A percentile compares a stretch with the other conserved stretches of the same genome.
Conservation (phyloP, 352 stramenopile genomes). For the Phytophthora nicotianae region DNA sequence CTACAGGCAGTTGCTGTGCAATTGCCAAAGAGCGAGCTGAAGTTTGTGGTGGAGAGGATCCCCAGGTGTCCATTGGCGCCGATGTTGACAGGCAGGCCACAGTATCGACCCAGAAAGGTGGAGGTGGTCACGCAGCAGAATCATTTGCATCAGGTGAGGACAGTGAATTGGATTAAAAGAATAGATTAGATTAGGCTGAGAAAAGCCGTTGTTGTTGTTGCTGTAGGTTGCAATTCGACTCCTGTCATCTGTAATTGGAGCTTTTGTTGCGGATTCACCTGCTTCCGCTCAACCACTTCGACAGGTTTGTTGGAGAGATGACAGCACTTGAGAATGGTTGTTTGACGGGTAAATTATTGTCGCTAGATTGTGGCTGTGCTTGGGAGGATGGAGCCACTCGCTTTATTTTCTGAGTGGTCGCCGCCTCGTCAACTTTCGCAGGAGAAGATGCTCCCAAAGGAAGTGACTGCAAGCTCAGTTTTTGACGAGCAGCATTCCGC, state of each 20-base stretch:
- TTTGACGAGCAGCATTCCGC: slow-evolving; percentile 62
- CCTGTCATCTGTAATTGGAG: slow-evolving; percentile 56
- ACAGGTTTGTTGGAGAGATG: slow-evolving; percentile 44
- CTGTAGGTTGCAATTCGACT: slow-evolving; percentile 73
- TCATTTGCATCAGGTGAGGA: slow-evolving; percentile 72
- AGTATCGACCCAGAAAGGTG: slow-evolving; percentile 65
- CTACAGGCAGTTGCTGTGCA: slow-evolving; percentile 68
- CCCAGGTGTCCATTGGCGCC: slow-evolving; percentile 66
- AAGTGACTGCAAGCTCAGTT: slow-evolving; percentile 63
- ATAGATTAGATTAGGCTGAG: neutral
- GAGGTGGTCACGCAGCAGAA: slow-evolving; percentile 72
- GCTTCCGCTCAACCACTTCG: slow-evolving; percentile 58
- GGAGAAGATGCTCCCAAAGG: slow-evolving; percentile 41
- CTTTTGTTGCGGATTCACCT: slow-evolving; percentile 59
- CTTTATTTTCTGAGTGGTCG: slow-evolving; percentile 82
- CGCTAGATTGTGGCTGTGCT: slow-evolving; percentile 67
- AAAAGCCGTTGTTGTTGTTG: neutral
- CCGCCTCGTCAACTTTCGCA: slow-evolving; percentile 62
- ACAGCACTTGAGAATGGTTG: neutral
- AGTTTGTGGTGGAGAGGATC: slow-evolving; percentile 86
- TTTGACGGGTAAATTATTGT: neutral
- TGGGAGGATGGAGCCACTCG: slow-evolving; percentile 62
- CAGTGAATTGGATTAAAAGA: neutral
- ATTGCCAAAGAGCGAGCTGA: slow-evolving; percentile 86
- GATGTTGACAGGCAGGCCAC: slow-evolving; percentile 56